Percentiles rank a stretch among this genome's conserved stretches.
phyloP scores from a whole-genome alignment of 2,329 filamentous ascomycete species.

The Coccinonectria pachysandricola region DNA sequence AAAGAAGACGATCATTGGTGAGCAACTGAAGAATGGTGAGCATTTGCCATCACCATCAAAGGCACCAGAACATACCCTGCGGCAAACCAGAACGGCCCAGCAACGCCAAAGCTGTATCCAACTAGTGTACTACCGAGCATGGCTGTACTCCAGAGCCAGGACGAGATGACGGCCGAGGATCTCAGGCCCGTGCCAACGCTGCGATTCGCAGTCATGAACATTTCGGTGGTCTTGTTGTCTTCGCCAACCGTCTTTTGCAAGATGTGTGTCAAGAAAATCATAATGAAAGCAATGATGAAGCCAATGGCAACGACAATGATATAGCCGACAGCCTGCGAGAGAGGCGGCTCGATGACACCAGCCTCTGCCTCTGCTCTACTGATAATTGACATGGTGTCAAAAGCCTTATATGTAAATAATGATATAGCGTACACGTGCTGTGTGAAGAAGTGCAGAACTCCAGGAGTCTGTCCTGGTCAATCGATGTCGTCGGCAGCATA shows the following conservation, averaged over 20 bases:
- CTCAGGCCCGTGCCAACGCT: conserved; percentile 40
- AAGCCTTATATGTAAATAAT: too few relatives aligned
- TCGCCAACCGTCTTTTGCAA: conserved; percentile 39
- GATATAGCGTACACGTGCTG: too few relatives aligned
- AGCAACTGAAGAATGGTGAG: conserved; percentile 27
- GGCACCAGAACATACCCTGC: conserved; percentile 36
- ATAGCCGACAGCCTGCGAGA: conserved; percentile 21
- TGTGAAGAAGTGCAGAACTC: too few relatives aligned
- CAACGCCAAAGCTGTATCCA: conserved; percentile 43
- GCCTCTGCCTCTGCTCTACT: conserved; percentile 1
- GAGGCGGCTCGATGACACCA: conserved; percentile 14
- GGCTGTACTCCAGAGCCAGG: conserved; percentile 45
- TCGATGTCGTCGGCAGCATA: too few relatives aligned
- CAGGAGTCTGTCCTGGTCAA: too few relatives aligned
- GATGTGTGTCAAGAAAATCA: conserved; percentile 35
- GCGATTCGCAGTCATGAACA: conserved; percentile 46
- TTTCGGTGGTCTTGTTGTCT: conserved; percentile 42
- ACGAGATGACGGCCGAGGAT: conserved; percentile 43
- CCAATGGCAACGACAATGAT: conserved; percentile 25
- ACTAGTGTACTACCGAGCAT: conserved; percentile 39
- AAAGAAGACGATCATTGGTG: conserved; percentile 46
- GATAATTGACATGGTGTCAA: neutral
- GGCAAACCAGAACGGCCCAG: conserved; percentile 48
- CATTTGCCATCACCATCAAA: too few relatives aligned
- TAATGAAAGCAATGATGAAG: conserved; percentile 27